Evolutionary conservation across 148 eudicot species (phyloP).

Genomic region (Fagopyrum esculentum): DNA sequence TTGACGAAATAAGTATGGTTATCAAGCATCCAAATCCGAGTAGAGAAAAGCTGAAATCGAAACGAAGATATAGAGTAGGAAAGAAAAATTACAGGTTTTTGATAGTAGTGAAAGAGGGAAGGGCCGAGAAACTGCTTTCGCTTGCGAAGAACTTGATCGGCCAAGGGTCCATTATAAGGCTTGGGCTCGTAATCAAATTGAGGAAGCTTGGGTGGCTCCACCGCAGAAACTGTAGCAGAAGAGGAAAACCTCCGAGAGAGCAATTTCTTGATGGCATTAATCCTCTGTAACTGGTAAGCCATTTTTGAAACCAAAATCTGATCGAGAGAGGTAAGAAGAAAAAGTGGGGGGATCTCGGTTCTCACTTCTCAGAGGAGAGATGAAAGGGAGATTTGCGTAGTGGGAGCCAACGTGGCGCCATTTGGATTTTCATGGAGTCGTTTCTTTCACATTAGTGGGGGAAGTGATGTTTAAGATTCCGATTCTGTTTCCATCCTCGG

Average conservation of each 20-base stretch:
- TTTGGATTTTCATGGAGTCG: neutral
- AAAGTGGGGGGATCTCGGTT: neutral
- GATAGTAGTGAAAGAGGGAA: conserved; percentile 76
- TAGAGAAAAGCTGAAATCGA: neutral
- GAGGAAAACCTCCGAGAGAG: neutral
- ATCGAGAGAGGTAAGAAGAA: neutral
- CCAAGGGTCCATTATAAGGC: conserved; percentile 59
- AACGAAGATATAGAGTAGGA: neutral
- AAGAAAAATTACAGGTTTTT: conserved; percentile 62
- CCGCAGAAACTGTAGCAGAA: conserved; percentile 19
- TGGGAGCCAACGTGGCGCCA: neutral
- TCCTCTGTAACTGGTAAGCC: conserved; percentile 1
- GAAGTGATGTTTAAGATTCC: neutral
- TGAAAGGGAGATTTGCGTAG: neutral
- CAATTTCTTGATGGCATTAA: neutral
- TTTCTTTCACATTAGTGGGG: neutral
- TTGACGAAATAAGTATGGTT: neutral
- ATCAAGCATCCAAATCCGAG: neutral
- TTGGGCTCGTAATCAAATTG: conserved; percentile 60
- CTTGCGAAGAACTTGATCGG: conserved; percentile 66
- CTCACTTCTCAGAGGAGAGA: neutral
- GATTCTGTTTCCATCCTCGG: neutral
- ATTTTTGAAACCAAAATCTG: neutral
- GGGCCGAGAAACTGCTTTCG: conserved; percentile 81
- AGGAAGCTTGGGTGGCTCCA: conserved; percentile 59